Conservation (phyloP, 805 yeast genomes). For the Helenozyma baotianmanensis region DNA sequence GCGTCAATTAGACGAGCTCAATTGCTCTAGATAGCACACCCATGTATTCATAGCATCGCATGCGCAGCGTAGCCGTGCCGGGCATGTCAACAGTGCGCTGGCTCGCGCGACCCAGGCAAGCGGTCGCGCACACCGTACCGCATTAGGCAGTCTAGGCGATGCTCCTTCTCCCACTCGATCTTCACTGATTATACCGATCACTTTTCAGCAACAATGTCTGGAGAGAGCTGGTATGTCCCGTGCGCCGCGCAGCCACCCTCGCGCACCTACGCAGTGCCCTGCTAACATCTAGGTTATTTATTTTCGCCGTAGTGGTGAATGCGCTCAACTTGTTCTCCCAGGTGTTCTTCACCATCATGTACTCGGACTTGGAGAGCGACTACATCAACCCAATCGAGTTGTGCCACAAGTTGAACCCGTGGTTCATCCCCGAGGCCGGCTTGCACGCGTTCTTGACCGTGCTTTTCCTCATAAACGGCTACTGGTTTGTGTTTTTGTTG, state of each 20-base stretch:
- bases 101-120: no score
- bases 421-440: constrained; percentile 86
- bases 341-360: constrained; percentile 93
- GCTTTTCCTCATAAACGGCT: constrained; percentile 77
- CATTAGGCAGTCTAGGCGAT: constrained; percentile 1
- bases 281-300: constrained; percentile 47
- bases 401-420: constrained; percentile 86
- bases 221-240: constrained; percentile 25
- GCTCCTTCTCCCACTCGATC: background rate
- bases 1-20: no score
- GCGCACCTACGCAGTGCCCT: background rate
- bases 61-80: no score
- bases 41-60: no score
- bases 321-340: constrained; percentile 86
- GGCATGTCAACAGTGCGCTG: no score
- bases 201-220: constrained; percentile 16
- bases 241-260: background rate
- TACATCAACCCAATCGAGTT: constrained; percentile 96
- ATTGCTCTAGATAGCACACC: no score
- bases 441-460: constrained; percentile 69
- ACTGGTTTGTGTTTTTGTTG: constrained; percentile 84
- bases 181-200: no score
- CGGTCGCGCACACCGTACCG: constrained; percentile 1
- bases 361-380: constrained; percentile 91
- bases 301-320: constrained; percentile 75